phyloP scores from a whole-genome alignment of 2,329 filamentous ascomycete genomes.

The Cercospora canescens region DNA sequence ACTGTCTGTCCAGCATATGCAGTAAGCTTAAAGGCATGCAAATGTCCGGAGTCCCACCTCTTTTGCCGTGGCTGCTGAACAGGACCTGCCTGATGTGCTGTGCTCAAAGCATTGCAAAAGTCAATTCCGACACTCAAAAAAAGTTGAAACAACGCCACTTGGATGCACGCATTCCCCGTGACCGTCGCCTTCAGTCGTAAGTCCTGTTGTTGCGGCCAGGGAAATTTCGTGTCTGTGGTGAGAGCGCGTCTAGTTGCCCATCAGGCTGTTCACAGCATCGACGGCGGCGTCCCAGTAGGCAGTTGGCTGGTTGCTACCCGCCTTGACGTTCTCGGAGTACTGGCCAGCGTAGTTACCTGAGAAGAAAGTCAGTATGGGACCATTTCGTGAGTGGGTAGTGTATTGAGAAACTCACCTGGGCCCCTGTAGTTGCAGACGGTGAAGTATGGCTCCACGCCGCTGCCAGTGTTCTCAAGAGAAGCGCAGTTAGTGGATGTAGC shows the following conservation, averaged over 20 bases:
- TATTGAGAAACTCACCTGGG: conserved; percentile 69
- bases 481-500: conserved; percentile 56
- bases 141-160: conserved; percentile 16
- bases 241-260: not conserved
- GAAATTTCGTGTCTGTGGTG: not conserved
- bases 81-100: conserved; percentile 17
- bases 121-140: conserved; percentile 19
- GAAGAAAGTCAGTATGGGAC: not conserved
- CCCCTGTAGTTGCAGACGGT: conserved; percentile 88
- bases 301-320: conserved; percentile 41
- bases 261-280: not conserved
- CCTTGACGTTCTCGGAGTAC: conserved; percentile 55
- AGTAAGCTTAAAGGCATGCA: conserved; percentile 1
- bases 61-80: conserved; percentile 9
- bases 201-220: conserved; percentile 19
- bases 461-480: conserved; percentile 50
- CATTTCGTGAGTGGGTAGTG: too few relatives aligned
- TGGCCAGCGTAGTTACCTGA: conserved; percentile 57
- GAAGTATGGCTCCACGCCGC: conserved; percentile 58
- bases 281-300: conserved; percentile 34
- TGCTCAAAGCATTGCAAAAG: conserved; percentile 14
- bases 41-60: not conserved
- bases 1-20: conserved; percentile 19
- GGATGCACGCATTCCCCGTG: conserved; percentile 24
- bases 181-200: conserved; percentile 22